phyloP scores from a whole-genome alignment of 129 eudicot genomes.

The Rutidosis leptorrhynchoides region DNA sequence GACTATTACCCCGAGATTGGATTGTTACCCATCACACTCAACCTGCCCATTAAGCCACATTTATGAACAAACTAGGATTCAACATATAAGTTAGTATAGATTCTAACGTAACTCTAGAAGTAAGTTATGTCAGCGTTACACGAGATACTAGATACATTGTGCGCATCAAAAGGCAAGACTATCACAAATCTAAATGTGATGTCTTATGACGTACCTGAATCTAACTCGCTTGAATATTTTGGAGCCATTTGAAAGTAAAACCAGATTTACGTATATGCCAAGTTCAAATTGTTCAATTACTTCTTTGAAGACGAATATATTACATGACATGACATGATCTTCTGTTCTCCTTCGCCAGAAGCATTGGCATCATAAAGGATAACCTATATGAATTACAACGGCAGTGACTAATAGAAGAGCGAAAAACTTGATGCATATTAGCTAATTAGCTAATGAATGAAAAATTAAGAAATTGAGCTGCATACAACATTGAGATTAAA shows the following conservation, averaged over 20 bases:
- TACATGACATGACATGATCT: constrained; percentile 97
- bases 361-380: constrained; percentile 95
- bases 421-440: background rate
- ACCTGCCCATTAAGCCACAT: too few relatives aligned
- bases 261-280: constrained; percentile 69
- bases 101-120: too few relatives aligned
- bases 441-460: too few relatives aligned
- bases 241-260: constrained; percentile 48
- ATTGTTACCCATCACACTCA: background rate
- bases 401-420: background rate
- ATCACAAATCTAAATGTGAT: constrained; percentile 9
- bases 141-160: too few relatives aligned
- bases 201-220: constrained; percentile 58
- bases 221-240: constrained; percentile 76
- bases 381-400: constrained; percentile 46
- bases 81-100: background rate
- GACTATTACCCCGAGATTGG: background rate
- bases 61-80: background rate
- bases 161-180: too few relatives aligned
- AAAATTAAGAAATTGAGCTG: too few relatives aligned
- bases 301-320: constrained; percentile 84
- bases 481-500: too few relatives aligned
- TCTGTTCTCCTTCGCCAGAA: constrained; percentile 99
- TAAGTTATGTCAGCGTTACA: too few relatives aligned
- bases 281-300: constrained; percentile 85